Evolutionary conservation across 23 red algal species (phyloP).

Genomic region (Pyropia haitanensis): DNA sequence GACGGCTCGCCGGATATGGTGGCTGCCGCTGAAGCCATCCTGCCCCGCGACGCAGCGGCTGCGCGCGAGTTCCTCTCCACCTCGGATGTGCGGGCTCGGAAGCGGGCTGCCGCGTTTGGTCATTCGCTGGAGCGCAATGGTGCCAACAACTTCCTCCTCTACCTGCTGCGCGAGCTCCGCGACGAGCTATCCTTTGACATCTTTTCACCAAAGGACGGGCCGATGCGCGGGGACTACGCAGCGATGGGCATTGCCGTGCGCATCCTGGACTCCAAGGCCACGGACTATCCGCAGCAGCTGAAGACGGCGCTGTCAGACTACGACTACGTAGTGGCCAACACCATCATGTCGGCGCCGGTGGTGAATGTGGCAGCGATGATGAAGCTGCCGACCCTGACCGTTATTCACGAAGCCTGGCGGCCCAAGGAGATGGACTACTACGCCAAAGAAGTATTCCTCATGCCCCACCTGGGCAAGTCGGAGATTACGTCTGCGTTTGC

Average conservation of each 20-base stretch:
- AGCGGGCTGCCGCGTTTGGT: conserved; percentile 78
- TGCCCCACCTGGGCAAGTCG: conserved; percentile 67
- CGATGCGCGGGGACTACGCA: conserved; percentile 91
- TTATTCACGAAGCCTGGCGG: conserved; percentile 98
- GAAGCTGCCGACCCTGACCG: conserved; percentile 52
- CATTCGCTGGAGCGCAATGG: conserved; percentile 95
- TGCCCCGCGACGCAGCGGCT: conserved; percentile 17
- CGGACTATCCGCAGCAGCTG: conserved; percentile 40
- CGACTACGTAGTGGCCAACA: conserved; percentile 82
- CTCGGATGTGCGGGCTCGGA: conserved; percentile 31
- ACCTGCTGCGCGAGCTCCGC: conserved; percentile 75
- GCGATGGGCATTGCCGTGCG: conserved; percentile 62
- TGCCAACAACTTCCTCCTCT: conserved; percentile 93
- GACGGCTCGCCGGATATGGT: neutral
- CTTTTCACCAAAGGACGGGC: conserved; percentile 81
- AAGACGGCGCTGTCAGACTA: conserved; percentile 29
- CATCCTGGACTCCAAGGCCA: conserved; percentile 54
- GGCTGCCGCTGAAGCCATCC: neutral
- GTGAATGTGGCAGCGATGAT: conserved; percentile 55
- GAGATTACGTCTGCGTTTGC: conserved; percentile 52
- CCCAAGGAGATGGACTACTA: conserved; percentile 93
- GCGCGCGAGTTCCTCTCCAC: conserved; percentile 31
- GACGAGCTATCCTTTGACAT: conserved; percentile 73
- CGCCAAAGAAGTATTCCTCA: conserved; percentile 90
- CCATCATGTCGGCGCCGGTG: conserved; percentile 91